Base-by-base conservation (phyloP, 257 asterid genomes). In the Avicennia marina region DNA sequence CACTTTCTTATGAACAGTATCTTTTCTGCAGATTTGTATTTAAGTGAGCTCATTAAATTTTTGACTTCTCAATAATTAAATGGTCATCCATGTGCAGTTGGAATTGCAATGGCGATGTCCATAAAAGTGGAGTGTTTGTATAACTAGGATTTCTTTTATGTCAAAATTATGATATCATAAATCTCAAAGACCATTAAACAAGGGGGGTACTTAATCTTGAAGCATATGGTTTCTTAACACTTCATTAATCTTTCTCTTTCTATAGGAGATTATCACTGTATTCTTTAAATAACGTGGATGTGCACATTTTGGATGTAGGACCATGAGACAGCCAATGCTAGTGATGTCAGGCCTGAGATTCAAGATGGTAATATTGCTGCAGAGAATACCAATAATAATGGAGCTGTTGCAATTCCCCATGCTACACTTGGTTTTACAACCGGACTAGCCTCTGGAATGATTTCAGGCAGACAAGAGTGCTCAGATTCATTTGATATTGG, bases 341-440 rank as follows among this genome's bases (percentile, higher is more conserved):
- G 64, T 66, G 95, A 74, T 47, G 25, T 59, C 52, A 70, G 64
- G 56, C 60, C 66, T 67, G 94, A 70, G 63, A 63, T 53, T 53
- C 83, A 89, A 65, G 90, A 79, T 60, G 66, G 72, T 58, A n/a
- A 60, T 47, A 55, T 58, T 60, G 75, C 21, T 64, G 66, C 75
- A 11, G 95, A 82, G 73, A 67, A 70, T 71, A 78, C 95, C 44
- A 94, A 82, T 52, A 78, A 63, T 58, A 81, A 70, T 67, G 96
- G 90, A 54, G 86, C 91, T 65, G 3, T 7, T 4, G 6, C 41
- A 36, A 36, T 36, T 36, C 41, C 41, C 13, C 88, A 86, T 56
- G 75, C 97, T 73, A 95, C 99, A 65, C 66, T 93, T 52, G 96
- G 95, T 59, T 89, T 82, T 72, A 70, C 89, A 74, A 77, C 94